Conservation (phyloP, 2,329 filamentous ascomycete species). For the Daldinia sp. region DNA sequence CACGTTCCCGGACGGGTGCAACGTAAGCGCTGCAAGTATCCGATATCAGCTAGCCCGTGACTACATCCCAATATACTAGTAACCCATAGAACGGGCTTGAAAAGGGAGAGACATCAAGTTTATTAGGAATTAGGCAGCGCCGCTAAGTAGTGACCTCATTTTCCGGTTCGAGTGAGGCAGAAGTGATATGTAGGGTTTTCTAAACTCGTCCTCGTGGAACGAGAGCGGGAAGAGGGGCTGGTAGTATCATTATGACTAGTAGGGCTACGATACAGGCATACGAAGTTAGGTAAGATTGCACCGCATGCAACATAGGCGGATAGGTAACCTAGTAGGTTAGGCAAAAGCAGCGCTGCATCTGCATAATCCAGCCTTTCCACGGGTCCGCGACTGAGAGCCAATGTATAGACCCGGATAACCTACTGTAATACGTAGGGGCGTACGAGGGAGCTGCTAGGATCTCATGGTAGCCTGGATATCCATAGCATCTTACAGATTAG, state of each 20-base stretch:
- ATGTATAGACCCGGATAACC: not conserved
- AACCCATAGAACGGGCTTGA: not conserved
- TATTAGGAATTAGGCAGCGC: not conserved
- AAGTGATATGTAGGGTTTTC: not conserved
- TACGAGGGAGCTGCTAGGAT: not conserved
- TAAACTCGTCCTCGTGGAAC: not conserved
- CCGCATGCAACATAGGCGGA: slow-evolving; percentile 14
- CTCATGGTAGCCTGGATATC: not conserved
- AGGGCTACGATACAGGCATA: slow-evolving; percentile 19
- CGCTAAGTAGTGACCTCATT: not conserved
- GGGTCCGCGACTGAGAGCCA: slow-evolving; percentile 5
- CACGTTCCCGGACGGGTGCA: slow-evolving; percentile 10
- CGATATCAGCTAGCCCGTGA: slow-evolving; percentile 13
- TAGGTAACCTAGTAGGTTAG: not conserved
- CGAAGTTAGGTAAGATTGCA: slow-evolving; percentile 9
- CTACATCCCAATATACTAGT: not conserved
- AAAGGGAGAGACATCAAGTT: not conserved
- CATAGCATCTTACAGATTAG: slow-evolving; percentile 1
- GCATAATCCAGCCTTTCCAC: not conserved
- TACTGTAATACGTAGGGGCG: not conserved
- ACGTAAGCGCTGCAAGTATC: slow-evolving; percentile 27
- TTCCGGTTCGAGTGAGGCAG: not conserved
- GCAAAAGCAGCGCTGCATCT: slow-evolving; percentile 26
- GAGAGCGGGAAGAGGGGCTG: slow-evolving; percentile 12
- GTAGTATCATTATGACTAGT: slow-evolving; percentile 7